Base-by-base conservation (phyloP, 1,284 basidiomycete species). In the Fomes fomentarius region DNA sequence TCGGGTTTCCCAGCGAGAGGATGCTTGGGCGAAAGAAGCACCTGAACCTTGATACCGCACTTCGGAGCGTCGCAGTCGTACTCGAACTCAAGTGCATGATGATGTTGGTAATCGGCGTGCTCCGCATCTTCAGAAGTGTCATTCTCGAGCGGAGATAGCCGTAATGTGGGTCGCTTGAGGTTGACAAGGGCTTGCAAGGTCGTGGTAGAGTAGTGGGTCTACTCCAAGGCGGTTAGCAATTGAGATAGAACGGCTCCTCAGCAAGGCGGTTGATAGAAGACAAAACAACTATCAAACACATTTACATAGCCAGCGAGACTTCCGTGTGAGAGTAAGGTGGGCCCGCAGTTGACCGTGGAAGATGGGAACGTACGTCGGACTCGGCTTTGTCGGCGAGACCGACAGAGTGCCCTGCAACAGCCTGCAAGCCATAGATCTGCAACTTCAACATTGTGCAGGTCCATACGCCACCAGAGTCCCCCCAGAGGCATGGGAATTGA, bases 101-200 rank as follows among this genome's bases (percentile, higher is more conserved):
- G 78, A 44, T 81, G 80, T 61, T 77, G 77, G 31, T 73, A 77
- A 40, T 83, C 78, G 10, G 63, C 66, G 51, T 77, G 70, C 44
- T 73, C 71, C 50, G 69, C 66, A 55, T 76, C 76, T 42, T 79
- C 76, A 5, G 72, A 70, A 0, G 79, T 71, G 19, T 81, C 76
- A 17, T 74, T 66, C 10, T 78, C 74, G 42, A 85, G 78, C n/a
- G 85, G 92, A 31, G 81, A 90, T 40, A 84, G 82, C 41, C 81
- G 87, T 50, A 86, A 77, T 1, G 91, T 87, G 0, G 93, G 94
- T 8, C 93, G 84, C 69, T 95, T 95, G 64, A 96, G 83, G 66
- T 95, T 95, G 58, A 96, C 93, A 28, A 94, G 80, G 0, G 93
- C 93, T 74, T 96, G 93, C 0, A 96, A 77, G 1, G 93, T 95